Evolutionary conservation across 202 grass and related monocot genomes (phyloP).

Genomic region (Schoenoplectus triqueter): DNA sequence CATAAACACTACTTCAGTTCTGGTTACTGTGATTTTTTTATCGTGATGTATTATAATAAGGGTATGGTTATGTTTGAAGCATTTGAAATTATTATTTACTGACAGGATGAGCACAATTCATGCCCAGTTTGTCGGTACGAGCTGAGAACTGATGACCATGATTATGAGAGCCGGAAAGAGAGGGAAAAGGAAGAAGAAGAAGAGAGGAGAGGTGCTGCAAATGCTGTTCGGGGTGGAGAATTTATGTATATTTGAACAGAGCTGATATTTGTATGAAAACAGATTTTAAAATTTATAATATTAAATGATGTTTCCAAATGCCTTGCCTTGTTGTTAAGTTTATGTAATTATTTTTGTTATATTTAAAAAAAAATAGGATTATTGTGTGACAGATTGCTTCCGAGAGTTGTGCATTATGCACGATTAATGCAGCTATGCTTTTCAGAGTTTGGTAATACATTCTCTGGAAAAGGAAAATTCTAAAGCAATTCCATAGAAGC

Average conservation of each 20-base stretch:
- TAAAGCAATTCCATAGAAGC: too few relatives aligned
- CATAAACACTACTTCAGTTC: too few relatives aligned
- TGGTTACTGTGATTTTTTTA: neutral
- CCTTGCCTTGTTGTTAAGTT: too few relatives aligned
- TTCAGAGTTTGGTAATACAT: too few relatives aligned
- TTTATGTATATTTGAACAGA: constrained; percentile 85
- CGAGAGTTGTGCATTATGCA: too few relatives aligned
- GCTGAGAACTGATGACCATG: constrained; percentile 86
- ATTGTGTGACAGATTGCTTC: too few relatives aligned
- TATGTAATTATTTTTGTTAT: too few relatives aligned
- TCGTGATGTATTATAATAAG: neutral
- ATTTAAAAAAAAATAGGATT: too few relatives aligned
- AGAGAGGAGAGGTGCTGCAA: constrained; percentile 85
- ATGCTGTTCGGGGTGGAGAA: constrained; percentile 86
- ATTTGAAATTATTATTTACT: constrained; percentile 19
- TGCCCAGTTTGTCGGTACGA: constrained; percentile 80
- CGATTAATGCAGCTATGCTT: too few relatives aligned
- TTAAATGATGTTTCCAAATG: neutral
- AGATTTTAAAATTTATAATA: neutral
- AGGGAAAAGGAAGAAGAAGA: constrained; percentile 81
- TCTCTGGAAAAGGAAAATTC: too few relatives aligned
- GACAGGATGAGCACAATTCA: constrained; percentile 88
- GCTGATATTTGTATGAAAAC: neutral
- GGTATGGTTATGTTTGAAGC: neutral
- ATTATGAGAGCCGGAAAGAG: constrained; percentile 78